Evolutionary conservation across 371 early-diverging fungal species (phyloP), one percentile per base, ranked within the genome.

Genomic region (Syncephalastrum contaminatum): DNA sequence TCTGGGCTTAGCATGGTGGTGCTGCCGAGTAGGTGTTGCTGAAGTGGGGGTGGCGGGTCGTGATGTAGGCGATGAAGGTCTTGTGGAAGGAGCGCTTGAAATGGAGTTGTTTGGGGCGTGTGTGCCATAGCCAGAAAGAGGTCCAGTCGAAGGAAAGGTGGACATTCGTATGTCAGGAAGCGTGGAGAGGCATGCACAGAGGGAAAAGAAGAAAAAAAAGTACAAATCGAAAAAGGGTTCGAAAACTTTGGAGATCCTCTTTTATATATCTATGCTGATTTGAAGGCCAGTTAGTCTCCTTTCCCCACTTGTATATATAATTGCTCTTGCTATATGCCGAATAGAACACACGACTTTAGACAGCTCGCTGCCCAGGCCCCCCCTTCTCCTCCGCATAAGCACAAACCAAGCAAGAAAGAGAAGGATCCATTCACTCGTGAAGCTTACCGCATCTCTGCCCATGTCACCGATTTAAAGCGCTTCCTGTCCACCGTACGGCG

Each of bases 401-500:
- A 10, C 15, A 20, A 47, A 47, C 20, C 21, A 21, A 22, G 20
- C 25, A 47, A 20, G 14, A 47, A 12, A n/a, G 25, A 47, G 4
- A 47, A 47, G 20, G 15, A 20, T 19, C 36, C 36, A 30, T 81
- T 73, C 46, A 70, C 72, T 15, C 73, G 75, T 56, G 82, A 81
- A 60, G 82, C 82, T 15, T 77, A 81, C 43, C 69, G 77, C 41
- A 75, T 81, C n/a, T 62, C 68, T 30, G 65, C 67, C 39, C 78
- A 78, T 53, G 70, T 80, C 47, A 48, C 55, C 30, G 73, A 74
- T 51, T 44, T 82, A 12, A 65, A 59, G 16, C 67, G 58, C 2
- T 82, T 78, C 48, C 59, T 82, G 2, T 39, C 67, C 1, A 60
- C 72, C n/a, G 68, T 78, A 47, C 75, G 83, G 10, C 75, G 67